Evolutionary conservation across 2,329 filamentous ascomycete genomes (phyloP).

Genomic region (Botrytis byssoidea): DNA sequence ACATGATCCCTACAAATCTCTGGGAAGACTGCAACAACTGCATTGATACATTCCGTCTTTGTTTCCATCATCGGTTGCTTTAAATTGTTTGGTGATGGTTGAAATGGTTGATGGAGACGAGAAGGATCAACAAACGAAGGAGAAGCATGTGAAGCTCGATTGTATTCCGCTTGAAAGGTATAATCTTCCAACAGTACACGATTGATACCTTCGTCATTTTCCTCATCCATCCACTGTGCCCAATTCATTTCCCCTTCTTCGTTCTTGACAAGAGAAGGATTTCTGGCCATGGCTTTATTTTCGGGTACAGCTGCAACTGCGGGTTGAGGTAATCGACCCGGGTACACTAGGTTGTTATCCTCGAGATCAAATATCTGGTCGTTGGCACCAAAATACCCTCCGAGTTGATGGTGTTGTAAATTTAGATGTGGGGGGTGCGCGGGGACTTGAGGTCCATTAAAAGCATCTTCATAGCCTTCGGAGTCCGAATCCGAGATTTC

Average conservation of each 20-base stretch:
- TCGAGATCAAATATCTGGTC: not conserved
- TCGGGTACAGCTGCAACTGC: not conserved
- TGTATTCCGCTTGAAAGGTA: not conserved
- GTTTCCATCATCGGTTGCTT: constrained; percentile 17
- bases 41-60: constrained; percentile 35
- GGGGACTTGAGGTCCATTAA: not conserved
- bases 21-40: constrained; percentile 47
- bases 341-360: not conserved
- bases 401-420: not conserved
- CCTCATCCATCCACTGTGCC: not conserved
- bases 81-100: not conserved
- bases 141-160: not conserved
- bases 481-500: not conserved
- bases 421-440: not conserved
- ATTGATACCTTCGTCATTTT: constrained; percentile 8
- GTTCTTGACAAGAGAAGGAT: not conserved
- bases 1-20: constrained; percentile 47
- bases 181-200: constrained; percentile 9
- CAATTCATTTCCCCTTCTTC: not conserved
- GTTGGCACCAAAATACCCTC: not conserved
- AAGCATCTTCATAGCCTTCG: not conserved
- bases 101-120: not conserved
- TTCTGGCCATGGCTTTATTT: not conserved
- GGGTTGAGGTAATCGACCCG: not conserved
- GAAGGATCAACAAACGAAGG: not conserved